Percentiles rank a stretch among this genome's conserved stretches.
phyloP scores from a whole-genome alignment of 768 basidiomycete genomes.

The Amanita polypyramis region DNA sequence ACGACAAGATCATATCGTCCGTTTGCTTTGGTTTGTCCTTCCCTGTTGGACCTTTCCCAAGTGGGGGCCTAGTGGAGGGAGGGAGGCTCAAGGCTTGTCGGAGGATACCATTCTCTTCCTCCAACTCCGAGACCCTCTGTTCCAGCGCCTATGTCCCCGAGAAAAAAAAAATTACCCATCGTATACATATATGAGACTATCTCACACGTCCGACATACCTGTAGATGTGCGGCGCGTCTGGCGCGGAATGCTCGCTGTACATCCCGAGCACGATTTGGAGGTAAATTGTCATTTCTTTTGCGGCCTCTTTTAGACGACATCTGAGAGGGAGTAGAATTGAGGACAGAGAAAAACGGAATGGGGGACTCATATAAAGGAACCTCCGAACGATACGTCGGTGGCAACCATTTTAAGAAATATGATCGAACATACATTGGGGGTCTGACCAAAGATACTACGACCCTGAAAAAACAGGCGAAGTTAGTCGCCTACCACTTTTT shows the following conservation, averaged over 20 bases:
- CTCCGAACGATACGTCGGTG: constrained; percentile 10
- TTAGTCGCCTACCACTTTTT: constrained; percentile 1
- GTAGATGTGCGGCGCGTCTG: constrained; percentile 77
- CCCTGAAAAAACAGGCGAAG: constrained; percentile 8
- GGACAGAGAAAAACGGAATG: constrained; percentile 18
- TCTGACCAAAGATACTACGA: constrained; percentile 8
- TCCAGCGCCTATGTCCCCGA: constrained; percentile 54
- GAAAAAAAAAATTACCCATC: constrained; percentile 9
- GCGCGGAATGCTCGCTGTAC: constrained; percentile 88
- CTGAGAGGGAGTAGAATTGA: constrained; percentile 15
- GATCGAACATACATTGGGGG: constrained; percentile 7
- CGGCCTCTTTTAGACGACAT: constrained; percentile 87
- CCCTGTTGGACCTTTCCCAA: constrained; percentile 82
- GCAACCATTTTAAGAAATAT: constrained; percentile 9
- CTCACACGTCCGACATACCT: constrained; percentile 38
- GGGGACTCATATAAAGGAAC: constrained; percentile 23
- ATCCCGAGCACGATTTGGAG: constrained; percentile 76
- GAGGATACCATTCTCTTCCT: constrained; percentile 72
- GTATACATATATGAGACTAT: constrained; percentile 24
- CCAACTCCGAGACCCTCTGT: constrained; percentile 68
- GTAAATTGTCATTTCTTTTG: constrained; percentile 73
- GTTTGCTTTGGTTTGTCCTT: constrained; percentile 65
- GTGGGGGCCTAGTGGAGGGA: constrained; percentile 56
- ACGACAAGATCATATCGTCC: constrained; percentile 19
- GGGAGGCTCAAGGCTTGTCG: constrained; percentile 65